phyloP scores from a whole-genome alignment of 306 rosid species.

The Fragaria iinumae region DNA sequence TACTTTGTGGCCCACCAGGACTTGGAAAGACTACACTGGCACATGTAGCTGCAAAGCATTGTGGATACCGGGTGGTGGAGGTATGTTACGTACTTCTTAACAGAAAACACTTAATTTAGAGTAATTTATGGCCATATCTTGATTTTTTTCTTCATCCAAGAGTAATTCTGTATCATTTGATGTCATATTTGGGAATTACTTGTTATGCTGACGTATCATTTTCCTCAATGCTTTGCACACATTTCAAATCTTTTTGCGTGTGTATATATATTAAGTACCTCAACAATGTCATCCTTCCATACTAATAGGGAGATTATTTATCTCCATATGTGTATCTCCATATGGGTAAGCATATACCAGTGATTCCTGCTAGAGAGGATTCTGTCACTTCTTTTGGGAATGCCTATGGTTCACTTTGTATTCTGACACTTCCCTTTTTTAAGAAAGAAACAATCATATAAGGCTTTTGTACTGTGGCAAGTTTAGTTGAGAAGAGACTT shows the following conservation, averaged over 20 bases:
- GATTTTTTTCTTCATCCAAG: constrained; percentile 2
- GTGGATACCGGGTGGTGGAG: constrained; percentile 94
- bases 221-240: background rate
- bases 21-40: constrained; percentile 98
- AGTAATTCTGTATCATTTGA: constrained; percentile 20
- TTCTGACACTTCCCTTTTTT: background rate
- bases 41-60: constrained; percentile 90
- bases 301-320: no score
- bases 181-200: constrained; percentile 10
- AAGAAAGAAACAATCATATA: background rate
- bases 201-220: constrained; percentile 5
- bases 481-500: background rate
- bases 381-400: background rate
- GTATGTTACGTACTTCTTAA: constrained; percentile 39
- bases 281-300: background rate
- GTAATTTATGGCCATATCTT: constrained; percentile 9
- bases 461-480: background rate
- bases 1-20: constrained; percentile 93
- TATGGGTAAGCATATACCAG: background rate
- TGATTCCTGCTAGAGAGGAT: background rate
- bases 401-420: background rate
- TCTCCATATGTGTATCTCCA: background rate
- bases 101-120: constrained; percentile 11
- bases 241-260: background rate
- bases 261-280: background rate